Conservation (phyloP, 208 protist species). For the Acanthamoeba culbertsoni region DNA sequence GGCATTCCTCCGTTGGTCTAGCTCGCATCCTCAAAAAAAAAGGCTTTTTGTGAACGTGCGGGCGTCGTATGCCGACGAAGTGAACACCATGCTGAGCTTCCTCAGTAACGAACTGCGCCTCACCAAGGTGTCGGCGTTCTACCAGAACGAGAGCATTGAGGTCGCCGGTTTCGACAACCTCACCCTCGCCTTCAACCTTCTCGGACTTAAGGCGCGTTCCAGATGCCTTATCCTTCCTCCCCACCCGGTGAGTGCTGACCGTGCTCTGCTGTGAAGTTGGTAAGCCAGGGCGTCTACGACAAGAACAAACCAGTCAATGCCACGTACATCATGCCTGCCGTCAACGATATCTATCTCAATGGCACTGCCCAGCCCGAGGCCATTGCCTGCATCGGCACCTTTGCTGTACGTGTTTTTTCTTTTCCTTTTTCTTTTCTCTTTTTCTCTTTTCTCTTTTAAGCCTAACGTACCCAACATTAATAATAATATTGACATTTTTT, state of each 20-base stretch:
- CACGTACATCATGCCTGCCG: neutral
- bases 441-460: neutral
- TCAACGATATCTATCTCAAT: neutral
- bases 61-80: conserved; percentile 47
- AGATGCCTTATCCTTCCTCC: neutral
- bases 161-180: conserved; percentile 11
- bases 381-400: conserved; percentile 28
- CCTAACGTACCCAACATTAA: neutral
- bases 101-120: conserved; percentile 31
- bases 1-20: too few relatives aligned
- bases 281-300: neutral
- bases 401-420: neutral
- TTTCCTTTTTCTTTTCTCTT: neutral
- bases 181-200: conserved; percentile 2
- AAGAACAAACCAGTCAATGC: neutral
- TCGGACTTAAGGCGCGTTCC: neutral
- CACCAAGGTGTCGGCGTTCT: conserved; percentile 18
- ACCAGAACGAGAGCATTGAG: conserved; percentile 31
- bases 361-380: neutral
- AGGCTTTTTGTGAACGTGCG: conserved; percentile 23
- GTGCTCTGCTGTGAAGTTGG: neutral
- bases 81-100: conserved; percentile 39
- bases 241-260: neutral
- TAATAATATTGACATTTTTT: neutral
- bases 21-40: too few relatives aligned